These are phyloP conservation scores for Komagataella populi DNA, from an alignment of 805 yeast genomes.

Conservation along the genomic window DNA sequence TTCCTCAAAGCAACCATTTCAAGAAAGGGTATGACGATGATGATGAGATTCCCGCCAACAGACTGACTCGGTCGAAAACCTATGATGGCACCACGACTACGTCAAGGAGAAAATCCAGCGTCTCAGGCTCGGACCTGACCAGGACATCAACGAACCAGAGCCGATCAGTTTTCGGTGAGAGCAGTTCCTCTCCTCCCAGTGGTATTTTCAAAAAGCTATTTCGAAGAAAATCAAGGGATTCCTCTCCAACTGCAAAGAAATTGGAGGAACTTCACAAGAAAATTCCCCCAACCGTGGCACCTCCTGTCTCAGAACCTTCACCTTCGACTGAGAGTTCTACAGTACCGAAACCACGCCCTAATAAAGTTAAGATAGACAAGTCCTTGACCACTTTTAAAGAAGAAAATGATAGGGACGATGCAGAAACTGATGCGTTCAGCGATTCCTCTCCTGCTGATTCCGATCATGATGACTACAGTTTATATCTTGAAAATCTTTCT, in stretches of 20 bases:
- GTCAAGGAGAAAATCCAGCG: neutral
- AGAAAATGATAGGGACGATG: neutral
- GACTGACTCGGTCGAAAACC: neutral
- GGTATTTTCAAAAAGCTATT: neutral
- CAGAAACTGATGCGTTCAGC: slow-evolving; percentile 3
- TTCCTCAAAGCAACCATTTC: neutral
- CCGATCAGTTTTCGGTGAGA: neutral
- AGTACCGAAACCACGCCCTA: neutral
- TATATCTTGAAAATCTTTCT: slow-evolving; percentile 4
- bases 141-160: neutral
- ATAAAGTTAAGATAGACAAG: neutral
- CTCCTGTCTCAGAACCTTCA: neutral
- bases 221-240: neutral
- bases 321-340: neutral
- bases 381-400: neutral
- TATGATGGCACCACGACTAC: neutral
- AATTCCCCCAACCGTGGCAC: neutral
- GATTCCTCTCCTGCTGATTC: slow-evolving; percentile 12
- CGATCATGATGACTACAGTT: slow-evolving; percentile 4
- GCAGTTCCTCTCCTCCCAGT: neutral
- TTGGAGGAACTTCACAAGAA: neutral
- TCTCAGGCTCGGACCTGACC: neutral
- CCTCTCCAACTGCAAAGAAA: neutral
- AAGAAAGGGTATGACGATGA: neutral
- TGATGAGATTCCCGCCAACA: neutral